phyloP scores from a whole-genome alignment of 2,329 filamentous ascomycete species.

The Taxawa tesnikishii region DNA sequence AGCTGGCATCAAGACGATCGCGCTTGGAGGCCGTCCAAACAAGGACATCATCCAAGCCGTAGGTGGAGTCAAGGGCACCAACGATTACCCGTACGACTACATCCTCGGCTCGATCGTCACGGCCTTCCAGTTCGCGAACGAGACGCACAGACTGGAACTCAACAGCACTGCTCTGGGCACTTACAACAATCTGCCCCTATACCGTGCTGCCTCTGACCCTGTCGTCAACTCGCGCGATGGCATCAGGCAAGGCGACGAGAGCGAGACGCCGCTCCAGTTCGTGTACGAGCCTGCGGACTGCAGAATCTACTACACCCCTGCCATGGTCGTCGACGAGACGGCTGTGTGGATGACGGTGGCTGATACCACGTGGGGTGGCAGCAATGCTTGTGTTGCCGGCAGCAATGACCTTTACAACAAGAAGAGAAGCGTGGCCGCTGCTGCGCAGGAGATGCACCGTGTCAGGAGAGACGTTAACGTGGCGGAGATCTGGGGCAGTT shows the following conservation, averaged over 20 bases:
- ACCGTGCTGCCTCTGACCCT: slow-evolving; percentile 10
- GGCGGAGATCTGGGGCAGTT: slow-evolving; percentile 3
- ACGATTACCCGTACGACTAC: slow-evolving; percentile 14
- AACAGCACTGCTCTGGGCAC: slow-evolving; percentile 14
- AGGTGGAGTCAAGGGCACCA: slow-evolving; percentile 32
- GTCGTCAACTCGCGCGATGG: slow-evolving; percentile 19
- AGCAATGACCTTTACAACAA: slow-evolving; percentile 8
- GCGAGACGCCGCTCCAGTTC: slow-evolving; percentile 35
- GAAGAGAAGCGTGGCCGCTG: slow-evolving; percentile 1
- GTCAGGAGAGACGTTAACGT: slow-evolving; percentile 2
- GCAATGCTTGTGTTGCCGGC: slow-evolving; percentile 19
- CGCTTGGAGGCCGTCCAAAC: slow-evolving; percentile 29
- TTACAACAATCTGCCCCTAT: slow-evolving; percentile 15
- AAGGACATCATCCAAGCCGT: slow-evolving; percentile 30
- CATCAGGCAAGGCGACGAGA: slow-evolving; percentile 19
- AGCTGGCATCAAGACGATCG: slow-evolving; percentile 29
- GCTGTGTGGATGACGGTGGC: slow-evolving; percentile 33
- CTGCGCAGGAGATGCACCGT: slow-evolving; percentile 2
- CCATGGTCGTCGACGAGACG: slow-evolving; percentile 35
- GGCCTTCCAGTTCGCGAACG: slow-evolving; percentile 12
- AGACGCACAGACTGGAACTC: slow-evolving; percentile 6
- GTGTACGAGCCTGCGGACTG: slow-evolving; percentile 37
- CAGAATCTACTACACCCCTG: slow-evolving; percentile 38
- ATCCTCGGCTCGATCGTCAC: slow-evolving; percentile 11
- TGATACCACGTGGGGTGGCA: slow-evolving; percentile 18